Base-by-base conservation (phyloP, 2,329 filamentous ascomycete species). In the Diaporthe citri region DNA sequence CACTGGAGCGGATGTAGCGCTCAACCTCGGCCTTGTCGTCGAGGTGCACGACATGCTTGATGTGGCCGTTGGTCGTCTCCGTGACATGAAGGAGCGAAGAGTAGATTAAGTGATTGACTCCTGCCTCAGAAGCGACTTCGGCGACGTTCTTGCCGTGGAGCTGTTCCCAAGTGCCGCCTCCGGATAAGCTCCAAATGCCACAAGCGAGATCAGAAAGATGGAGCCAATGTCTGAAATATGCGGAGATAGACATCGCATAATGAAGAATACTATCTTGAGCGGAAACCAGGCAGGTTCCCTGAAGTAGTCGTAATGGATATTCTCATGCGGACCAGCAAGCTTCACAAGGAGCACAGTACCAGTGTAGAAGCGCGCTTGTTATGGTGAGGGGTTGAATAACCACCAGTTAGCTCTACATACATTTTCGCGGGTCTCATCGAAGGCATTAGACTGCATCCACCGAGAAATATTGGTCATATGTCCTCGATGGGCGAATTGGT, bases 21-120 rank as follows among this genome's bases (percentile, higher is more conserved):
- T 88, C 87, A 0, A 87, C 82, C 28, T 86, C 82, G 25, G 86
- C 86, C 77, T 89, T 89, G 71, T 79, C 81, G 77, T 78, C 60
- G 52, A 76, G 73, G 72, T 74, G 74, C 70, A 74, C 71, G 71
- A 77, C 60, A 71, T 76, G 71, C 48, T 48, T 72, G 72, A 78
- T 72, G 56, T 71, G 66, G 39, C 77, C 78, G n/a, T 77, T 77
- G 20, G 78, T 78, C 1, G 77, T 59, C 36, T 82, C 77, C 1
- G 78, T 81, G 25, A 80, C 80, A 74, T 81, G 77, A 10, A 78
- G 75, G 2, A 84, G 0, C 43, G 82, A 83, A 1, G 80, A 82
- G 76, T 81, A 85, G 66, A 83, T 79, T 10, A 84, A 48, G 43
- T 84, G 80, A 48, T 82, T 76, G 1, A 84, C 83, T 0, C 80